Evolutionary conservation across 2,329 filamentous ascomycete genomes (phyloP), one percentile per base, ranked within the genome.

Genomic region (Leptodontidium sp.): DNA sequence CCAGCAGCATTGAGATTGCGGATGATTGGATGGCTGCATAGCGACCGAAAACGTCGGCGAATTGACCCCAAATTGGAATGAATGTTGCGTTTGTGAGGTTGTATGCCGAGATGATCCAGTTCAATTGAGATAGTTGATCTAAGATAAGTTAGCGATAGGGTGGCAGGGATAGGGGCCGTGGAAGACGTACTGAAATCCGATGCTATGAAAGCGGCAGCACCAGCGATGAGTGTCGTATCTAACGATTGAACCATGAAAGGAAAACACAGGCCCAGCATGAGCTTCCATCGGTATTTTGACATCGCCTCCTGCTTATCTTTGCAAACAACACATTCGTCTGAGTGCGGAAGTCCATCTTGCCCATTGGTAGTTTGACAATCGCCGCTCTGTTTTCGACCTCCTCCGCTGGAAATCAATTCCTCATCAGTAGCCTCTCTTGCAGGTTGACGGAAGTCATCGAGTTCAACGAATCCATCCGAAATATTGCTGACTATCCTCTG

Each of bases 21-120:
- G 87, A 82, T 9, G 84, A 80, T 61, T 90, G 88, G 8, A 92
- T 80, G 5, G 86, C 81, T 6, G 80, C 80, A 75, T 91, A 86
- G 2, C 90, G 84, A 17, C 90, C 90, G 72, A 90, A 91, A 35
- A 91, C 84, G 71, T 92, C 88, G 17, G 87, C 85, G 55, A 89
- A 82, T 72, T 91, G 89, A 1, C 86, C 88, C 80, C 88, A 91
- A 64, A 87, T 85, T 3, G 89, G 89, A 9, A 91, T 88, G 71
- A 91, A 91, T 1, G 89, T 86, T 1, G 90, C 89, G 0, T 87
- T 87, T 0, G 88, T 90, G 15, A 93, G 81, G 64, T 89, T 91
- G 78, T 91, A 92, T 7, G 88, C 83, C 0, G 90, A 89, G 21
- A 91, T 86, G 74, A 93, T 90, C 88, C 89, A 91, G 75, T 90